These are phyloP conservation scores for Trichophyton verrucosum DNA, from an alignment of 2,329 filamentous ascomycete species.

Conservation along the genomic window DNA sequence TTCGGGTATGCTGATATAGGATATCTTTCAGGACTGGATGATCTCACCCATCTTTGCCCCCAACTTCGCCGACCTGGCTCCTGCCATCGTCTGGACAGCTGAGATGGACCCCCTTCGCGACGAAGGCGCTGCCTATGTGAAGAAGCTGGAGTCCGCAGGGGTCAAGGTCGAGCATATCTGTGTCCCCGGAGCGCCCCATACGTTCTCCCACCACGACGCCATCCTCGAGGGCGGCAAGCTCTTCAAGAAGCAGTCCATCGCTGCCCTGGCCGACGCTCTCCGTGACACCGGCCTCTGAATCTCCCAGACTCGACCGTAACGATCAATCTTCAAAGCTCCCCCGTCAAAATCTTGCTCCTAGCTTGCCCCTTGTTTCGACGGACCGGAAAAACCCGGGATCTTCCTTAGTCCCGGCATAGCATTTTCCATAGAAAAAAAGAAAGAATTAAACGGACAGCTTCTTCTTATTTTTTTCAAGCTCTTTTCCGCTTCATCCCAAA, in stretches of 20 bases:
- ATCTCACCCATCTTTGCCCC: constrained; percentile 31
- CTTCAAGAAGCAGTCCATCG: constrained; percentile 22
- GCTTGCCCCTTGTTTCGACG: neutral
- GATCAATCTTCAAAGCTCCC: too few species aligned
- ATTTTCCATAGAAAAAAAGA: too few species aligned
- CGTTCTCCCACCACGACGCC: constrained; percentile 20
- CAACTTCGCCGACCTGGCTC: constrained; percentile 25
- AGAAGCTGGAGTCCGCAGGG: constrained; percentile 26
- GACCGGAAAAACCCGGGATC: constrained; percentile 2
- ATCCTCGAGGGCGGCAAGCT: constrained; percentile 21
- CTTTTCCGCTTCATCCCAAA: neutral
- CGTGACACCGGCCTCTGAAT: neutral
- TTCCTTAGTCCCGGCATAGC: neutral
- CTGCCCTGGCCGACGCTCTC: constrained; percentile 19
- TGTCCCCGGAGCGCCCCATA: constrained; percentile 26
- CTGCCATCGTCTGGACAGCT: constrained; percentile 29
- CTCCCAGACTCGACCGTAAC: too few species aligned
- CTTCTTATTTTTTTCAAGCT: neutral
- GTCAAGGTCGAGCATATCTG: constrained; percentile 23
- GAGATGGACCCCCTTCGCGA: constrained; percentile 33
- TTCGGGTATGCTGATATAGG: neutral
- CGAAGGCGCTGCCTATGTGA: constrained; percentile 30
- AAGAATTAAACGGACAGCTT: neutral
- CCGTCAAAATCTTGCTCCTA: neutral
- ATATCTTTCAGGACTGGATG: constrained; percentile 27